These are phyloP conservation scores for Singerocomus rubriflavus DNA, from an alignment of 1,284 basidiomycete species.

Conservation along the genomic window DNA sequence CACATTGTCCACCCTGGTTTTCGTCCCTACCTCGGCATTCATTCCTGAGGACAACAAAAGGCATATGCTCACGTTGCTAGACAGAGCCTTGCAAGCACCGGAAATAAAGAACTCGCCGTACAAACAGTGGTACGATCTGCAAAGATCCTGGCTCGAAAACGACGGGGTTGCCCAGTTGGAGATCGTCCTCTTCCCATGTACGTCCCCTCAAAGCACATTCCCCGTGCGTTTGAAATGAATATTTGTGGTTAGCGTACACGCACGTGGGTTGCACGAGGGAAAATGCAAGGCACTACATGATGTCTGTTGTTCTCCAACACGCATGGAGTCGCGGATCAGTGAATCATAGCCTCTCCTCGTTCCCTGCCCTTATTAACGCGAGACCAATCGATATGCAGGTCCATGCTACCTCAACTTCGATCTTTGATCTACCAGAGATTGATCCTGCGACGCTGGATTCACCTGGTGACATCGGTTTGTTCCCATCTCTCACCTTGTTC, in stretches of 20 bases:
- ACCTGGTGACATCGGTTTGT: slow-evolving; percentile 15
- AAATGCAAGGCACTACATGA: slow-evolving; percentile 12
- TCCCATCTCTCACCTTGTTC: neutral
- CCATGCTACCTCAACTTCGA: slow-evolving; percentile 17
- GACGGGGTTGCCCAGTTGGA: slow-evolving; percentile 19
- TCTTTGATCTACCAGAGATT: slow-evolving; percentile 18
- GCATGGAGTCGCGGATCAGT: slow-evolving; percentile 23
- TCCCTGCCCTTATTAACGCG: neutral
- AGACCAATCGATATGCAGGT: slow-evolving; percentile 4
- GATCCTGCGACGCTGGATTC: slow-evolving; percentile 12
- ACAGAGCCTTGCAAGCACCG: slow-evolving; percentile 8
- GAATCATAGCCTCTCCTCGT: neutral
- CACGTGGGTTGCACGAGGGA: slow-evolving; percentile 15
- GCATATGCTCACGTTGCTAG: slow-evolving; percentile 7
- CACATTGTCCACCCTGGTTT: slow-evolving; percentile 17
- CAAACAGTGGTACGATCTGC: slow-evolving; percentile 17
- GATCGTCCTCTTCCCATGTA: slow-evolving; percentile 17
- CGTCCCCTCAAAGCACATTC: neutral
- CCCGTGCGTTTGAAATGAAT: neutral
- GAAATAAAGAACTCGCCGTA: slow-evolving; percentile 16
- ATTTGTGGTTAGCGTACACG: slow-evolving; percentile 3
- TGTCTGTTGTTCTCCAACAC: slow-evolving; percentile 14
- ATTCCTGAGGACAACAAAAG: slow-evolving; percentile 10
- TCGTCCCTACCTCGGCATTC: slow-evolving; percentile 13
- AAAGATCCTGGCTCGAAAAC: slow-evolving; percentile 20